Conservation (phyloP, 2,329 filamentous ascomycete species). For the Epicoccum nigrum region DNA sequence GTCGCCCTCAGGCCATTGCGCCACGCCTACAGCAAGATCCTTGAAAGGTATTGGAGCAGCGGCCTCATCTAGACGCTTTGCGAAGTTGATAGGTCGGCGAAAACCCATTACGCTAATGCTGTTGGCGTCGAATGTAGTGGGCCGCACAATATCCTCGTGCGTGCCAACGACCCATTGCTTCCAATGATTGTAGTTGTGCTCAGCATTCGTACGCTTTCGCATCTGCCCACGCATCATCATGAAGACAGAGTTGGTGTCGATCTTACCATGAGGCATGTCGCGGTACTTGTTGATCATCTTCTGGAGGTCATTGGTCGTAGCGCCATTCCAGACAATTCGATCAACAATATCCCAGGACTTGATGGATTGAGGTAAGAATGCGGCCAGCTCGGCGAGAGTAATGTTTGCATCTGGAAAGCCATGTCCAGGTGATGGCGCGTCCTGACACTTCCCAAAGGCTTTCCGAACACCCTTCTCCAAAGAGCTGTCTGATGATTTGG, state of each 20-base stretch:
- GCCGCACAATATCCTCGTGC: constrained; percentile 15
- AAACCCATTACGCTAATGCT: constrained; percentile 30
- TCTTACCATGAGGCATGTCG: constrained; percentile 12
- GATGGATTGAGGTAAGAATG: constrained; percentile 32
- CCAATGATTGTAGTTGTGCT: constrained; percentile 14
- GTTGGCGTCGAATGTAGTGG: constrained; percentile 12
- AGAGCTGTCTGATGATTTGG: too few relatives aligned
- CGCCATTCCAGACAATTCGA: constrained; percentile 33
- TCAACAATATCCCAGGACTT: constrained; percentile 32
- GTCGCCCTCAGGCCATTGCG: constrained; percentile 23
- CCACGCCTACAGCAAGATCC: constrained; percentile 28
- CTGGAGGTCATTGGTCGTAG: constrained; percentile 4
- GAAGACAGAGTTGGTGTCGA: constrained; percentile 23
- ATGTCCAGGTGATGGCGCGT: constrained; percentile 24
- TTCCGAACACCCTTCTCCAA: too few relatives aligned
- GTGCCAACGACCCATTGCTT: constrained; percentile 21
- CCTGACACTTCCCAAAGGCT: constrained; percentile 25
- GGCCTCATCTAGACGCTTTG: not conserved
- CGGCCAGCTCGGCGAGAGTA: constrained; percentile 31
- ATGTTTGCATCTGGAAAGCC: constrained; percentile 32
- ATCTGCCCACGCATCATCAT: constrained; percentile 28
- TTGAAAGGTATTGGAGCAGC: constrained; percentile 22
- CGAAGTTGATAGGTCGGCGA: constrained; percentile 5
- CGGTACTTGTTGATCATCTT: constrained; percentile 30
- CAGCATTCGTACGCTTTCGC: constrained; percentile 12